Base-by-base conservation (phyloP, 495 filamentous ascomycete genomes). In the Podospora tetraspora region DNA sequence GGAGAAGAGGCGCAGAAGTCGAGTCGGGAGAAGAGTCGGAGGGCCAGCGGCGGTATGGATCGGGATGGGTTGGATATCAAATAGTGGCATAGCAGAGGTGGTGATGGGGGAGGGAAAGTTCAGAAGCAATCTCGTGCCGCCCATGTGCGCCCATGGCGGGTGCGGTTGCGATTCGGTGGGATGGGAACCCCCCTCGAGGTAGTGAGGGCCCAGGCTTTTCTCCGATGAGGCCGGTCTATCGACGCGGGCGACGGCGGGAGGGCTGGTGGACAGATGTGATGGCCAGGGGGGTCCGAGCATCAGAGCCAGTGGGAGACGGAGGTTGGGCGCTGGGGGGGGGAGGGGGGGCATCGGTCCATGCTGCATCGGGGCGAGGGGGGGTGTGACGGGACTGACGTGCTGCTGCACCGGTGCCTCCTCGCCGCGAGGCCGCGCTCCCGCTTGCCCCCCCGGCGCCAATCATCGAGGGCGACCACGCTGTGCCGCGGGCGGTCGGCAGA, bases 341-440 rank as follows among this genome's bases (percentile, higher is more conserved):
- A 0, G 3, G 34, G 34, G 34, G 13, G 34, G 13, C 34, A 12
- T 43, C 34, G 34, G 34, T 43, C 34, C 34, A 43, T 43, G 34
- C 34, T 43, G 34, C 34, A 43, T 43, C 34, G 34, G 69, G 66
- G 24, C 30, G 69, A 34, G 22, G 16, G 61, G 60, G 68, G 67
- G 61, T 71, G 73, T 73, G 73, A 75, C 64, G 61, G 43, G 67
- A 61, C 61, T 56, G 68, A 69, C 61, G 61, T 71, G 67, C 59
- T 70, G 68, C 70, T 66, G 72, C 70, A 58, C 32, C 13, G 27
- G 23, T 60, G 43, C 19, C 43, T 19, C 43, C 43, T 52, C 43
- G 43, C 43, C 43, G 30, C 30, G 8, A 27, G 9, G 30, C 30
- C 30, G 43, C 43, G 6, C 43, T 29, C 23, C 23, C 23, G 59